Evolutionary conservation across 2,329 filamentous ascomycete genomes (phyloP).

Genomic region (Scytalidium lignicola): DNA sequence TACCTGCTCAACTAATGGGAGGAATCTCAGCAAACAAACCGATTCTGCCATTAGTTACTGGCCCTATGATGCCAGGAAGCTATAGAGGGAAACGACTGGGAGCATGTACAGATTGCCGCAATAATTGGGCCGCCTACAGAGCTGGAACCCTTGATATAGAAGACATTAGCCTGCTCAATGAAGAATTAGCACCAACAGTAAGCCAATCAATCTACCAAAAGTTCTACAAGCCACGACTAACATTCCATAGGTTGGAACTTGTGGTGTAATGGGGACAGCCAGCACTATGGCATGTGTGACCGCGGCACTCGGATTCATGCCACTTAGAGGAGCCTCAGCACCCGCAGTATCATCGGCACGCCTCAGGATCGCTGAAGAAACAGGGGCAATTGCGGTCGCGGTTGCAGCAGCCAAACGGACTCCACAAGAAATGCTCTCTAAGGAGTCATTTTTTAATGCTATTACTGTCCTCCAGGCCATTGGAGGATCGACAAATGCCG

Average conservation of each 20-base stretch:
- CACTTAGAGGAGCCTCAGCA: constrained; percentile 45
- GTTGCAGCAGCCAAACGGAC: constrained; percentile 32
- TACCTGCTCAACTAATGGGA: constrained; percentile 70
- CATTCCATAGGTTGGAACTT: constrained; percentile 35
- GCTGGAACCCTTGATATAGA: constrained; percentile 65
- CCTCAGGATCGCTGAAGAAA: constrained; percentile 48
- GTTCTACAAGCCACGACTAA: neutral
- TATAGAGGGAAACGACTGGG: constrained; percentile 60
- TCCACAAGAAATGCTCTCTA: constrained; percentile 39
- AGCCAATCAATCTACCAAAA: constrained; percentile 15
- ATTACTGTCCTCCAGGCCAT: constrained; percentile 39
- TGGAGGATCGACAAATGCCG: constrained; percentile 37
- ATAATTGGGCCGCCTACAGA: constrained; percentile 66
- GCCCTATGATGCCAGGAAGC: constrained; percentile 71
- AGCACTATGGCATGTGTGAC: constrained; percentile 52
- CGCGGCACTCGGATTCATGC: constrained; percentile 47
- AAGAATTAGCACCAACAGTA: constrained; percentile 67
- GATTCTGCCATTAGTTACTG: constrained; percentile 62
- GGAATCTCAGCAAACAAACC: constrained; percentile 71
- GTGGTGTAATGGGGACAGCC: constrained; percentile 54
- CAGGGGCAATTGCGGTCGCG: constrained; percentile 42
- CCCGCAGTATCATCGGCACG: constrained; percentile 44
- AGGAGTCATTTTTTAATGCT: constrained; percentile 43
- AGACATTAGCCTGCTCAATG: constrained; percentile 65
- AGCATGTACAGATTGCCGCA: constrained; percentile 70